A percentile compares a stretch with the other conserved stretches of the same genome.
Evolutionary conservation across 768 basidiomycete genomes (phyloP).

Genomic region (Boletus subparvulus): DNA sequence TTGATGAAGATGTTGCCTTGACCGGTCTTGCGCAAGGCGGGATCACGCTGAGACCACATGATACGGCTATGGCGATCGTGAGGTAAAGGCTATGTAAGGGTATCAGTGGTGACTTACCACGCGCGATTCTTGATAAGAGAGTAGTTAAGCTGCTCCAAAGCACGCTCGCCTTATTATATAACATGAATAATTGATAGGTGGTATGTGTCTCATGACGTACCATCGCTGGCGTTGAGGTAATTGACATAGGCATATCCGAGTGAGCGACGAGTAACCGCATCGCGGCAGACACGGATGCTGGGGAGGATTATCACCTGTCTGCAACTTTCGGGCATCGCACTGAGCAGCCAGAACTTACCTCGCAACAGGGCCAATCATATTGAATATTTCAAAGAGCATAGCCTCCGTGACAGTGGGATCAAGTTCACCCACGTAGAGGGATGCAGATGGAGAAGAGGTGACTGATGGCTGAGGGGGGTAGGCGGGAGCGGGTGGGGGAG

Average conservation of each 20-base stretch:
- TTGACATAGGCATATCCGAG: constrained; percentile 99
- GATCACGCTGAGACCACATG: constrained; percentile 99
- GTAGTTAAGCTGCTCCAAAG: constrained; percentile 98
- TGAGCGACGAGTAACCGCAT: constrained; percentile 98
- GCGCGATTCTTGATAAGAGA: constrained; percentile 97
- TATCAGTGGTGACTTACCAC: constrained; percentile 55
- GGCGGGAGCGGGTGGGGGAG: constrained; percentile 46
- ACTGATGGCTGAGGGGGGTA: constrained; percentile 52
- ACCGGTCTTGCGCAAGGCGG: constrained; percentile 97
- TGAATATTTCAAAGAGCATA: constrained; percentile 99
- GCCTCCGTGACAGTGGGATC: constrained; percentile 98
- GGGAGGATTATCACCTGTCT: neutral
- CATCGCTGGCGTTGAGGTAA: constrained; percentile 93
- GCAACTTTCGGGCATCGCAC: neutral
- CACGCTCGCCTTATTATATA: constrained; percentile 76
- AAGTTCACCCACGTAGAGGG: constrained; percentile 98
- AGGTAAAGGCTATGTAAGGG: neutral
- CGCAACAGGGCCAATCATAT: constrained; percentile 99
- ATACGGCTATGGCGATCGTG: constrained; percentile 65
- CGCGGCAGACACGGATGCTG: constrained; percentile 99
- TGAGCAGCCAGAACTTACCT: constrained; percentile 53
- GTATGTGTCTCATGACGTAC: constrained; percentile 42
- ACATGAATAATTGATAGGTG: neutral
- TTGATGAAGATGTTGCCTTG: constrained; percentile 99
- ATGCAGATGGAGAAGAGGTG: constrained; percentile 77